These are phyloP conservation scores for Adenanthera pavonina DNA, from an alignment of 306 rosid genomes.

Conservation along the genomic window DNA sequence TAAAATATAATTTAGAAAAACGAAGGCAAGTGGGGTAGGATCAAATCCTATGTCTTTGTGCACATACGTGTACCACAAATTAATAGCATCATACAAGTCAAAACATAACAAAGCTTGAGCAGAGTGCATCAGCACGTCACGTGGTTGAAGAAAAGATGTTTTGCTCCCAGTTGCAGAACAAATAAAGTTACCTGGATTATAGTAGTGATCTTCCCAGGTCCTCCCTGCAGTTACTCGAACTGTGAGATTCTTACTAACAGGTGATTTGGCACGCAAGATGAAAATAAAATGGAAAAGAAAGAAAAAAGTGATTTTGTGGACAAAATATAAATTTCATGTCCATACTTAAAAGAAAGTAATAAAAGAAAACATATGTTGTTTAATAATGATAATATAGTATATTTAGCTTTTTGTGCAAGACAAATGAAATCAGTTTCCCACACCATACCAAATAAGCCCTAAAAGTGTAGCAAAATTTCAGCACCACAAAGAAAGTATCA, in stretches of 20 bases:
- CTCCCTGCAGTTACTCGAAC: slow-evolving; percentile 52
- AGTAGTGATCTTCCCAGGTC: slow-evolving; percentile 79
- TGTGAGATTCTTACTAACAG: slow-evolving; percentile 21
- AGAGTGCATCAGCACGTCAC: neutral
- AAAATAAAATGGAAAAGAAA: neutral
- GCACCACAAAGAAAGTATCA: slow-evolving; percentile 31
- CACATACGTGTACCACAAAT: slow-evolving; percentile 3
- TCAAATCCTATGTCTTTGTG: slow-evolving; percentile 1
- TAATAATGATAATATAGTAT: neutral
- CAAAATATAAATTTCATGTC: neutral
- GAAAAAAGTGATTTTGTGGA: neutral
- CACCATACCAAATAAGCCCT: neutral
- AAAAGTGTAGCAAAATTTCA: slow-evolving; percentile 22
- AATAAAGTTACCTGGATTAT: slow-evolving; percentile 60
- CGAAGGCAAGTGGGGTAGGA: slow-evolving; percentile 14
- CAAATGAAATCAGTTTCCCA: neutral
- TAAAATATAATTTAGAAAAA: slow-evolving; percentile 20
- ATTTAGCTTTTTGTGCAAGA: neutral
- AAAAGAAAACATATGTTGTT: neutral
- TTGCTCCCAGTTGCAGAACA: slow-evolving; percentile 7
- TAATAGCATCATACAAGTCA: slow-evolving; percentile 4
- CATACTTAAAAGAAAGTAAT: neutral
- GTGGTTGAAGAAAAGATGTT: neutral
- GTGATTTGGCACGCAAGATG: neutral
- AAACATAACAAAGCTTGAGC: slow-evolving; percentile 19